Evolutionary conservation across 257 asterid genomes (phyloP).

Genomic region (Plantago ovata): DNA sequence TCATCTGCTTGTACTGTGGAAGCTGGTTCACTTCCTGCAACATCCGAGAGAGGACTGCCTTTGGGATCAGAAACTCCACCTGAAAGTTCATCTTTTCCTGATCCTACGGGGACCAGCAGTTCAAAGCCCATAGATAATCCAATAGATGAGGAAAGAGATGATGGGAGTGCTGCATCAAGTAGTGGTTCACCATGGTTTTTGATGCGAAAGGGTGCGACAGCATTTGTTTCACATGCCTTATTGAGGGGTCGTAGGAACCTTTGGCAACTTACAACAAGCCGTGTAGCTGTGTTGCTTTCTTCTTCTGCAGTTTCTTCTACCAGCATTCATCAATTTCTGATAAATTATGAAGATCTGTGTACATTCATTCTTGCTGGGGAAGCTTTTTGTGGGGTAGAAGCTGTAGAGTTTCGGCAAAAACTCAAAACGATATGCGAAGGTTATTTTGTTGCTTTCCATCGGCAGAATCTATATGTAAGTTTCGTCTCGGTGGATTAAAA

Average conservation of each 20-base stretch:
- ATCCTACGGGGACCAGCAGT: conserved; percentile 36
- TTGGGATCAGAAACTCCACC: conserved; percentile 37
- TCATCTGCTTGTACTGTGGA: conserved; percentile 38
- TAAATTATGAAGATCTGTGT: conserved; percentile 87
- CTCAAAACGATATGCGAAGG: conserved; percentile 80
- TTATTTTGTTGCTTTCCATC: conserved; percentile 89
- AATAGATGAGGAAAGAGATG: conserved; percentile 70
- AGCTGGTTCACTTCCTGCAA: conserved; percentile 34
- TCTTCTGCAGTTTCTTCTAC: conserved; percentile 80
- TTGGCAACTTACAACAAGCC: conserved; percentile 98
- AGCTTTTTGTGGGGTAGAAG: conserved; percentile 93
- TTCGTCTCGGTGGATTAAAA: conserved; percentile 14
- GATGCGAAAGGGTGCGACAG: conserved; percentile 76
- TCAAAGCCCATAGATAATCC: conserved; percentile 32
- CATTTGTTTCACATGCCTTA: conserved; percentile 76
- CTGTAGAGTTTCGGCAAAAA: conserved; percentile 93
- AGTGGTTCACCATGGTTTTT: conserved; percentile 94
- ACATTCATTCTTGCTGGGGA: conserved; percentile 89
- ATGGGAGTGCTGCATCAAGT: conserved; percentile 93
- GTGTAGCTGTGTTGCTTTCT: conserved; percentile 90
- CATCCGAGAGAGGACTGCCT: conserved; percentile 32
- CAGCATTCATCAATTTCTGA: conserved; percentile 92
- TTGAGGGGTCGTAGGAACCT: conserved; percentile 92
- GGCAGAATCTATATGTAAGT: conserved; percentile 95
- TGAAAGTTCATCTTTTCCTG: conserved; percentile 24